Conservation (phyloP, 257 asterid species). For the Ajuga chamaepitys region DNA sequence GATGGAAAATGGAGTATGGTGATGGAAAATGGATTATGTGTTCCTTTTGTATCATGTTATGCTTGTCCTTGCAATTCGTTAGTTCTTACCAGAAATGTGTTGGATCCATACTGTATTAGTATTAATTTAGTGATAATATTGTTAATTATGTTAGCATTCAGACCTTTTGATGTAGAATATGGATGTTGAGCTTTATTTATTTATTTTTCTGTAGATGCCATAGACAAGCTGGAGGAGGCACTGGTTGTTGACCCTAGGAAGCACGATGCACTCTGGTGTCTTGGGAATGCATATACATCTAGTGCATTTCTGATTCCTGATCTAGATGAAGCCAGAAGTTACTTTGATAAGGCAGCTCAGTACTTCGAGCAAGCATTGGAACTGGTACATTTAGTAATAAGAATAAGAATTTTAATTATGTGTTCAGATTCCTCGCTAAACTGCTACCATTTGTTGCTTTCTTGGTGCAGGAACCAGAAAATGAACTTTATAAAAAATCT, state of each 20-base stretch:
- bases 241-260: slow-evolving; percentile 54
- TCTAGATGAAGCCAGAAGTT: slow-evolving; percentile 51
- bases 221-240: slow-evolving; percentile 83
- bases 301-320: slow-evolving; percentile 67
- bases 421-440: background rate
- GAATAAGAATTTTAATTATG: background rate
- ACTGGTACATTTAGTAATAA: slow-evolving; percentile 36
- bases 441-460: background rate
- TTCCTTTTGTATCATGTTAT: background rate
- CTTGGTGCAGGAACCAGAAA: slow-evolving; percentile 63
- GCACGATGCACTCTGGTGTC: slow-evolving; percentile 80
- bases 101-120: background rate
- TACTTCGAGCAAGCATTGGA: slow-evolving; percentile 66
- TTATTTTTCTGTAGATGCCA: slow-evolving; percentile 44
- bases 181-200: slow-evolving; percentile 2
- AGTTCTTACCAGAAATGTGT: background rate
- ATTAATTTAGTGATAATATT: background rate
- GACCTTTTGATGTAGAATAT: background rate
- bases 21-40: background rate
- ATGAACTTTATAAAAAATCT: slow-evolving; percentile 75
- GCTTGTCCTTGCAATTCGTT: background rate
- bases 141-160: background rate
- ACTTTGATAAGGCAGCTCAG: slow-evolving; percentile 50
- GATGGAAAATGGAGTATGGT: background rate
- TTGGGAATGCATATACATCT: slow-evolving; percentile 85